Evolutionary conservation across 768 basidiomycete species (phyloP).

Genomic region (Termitomyces sp.): DNA sequence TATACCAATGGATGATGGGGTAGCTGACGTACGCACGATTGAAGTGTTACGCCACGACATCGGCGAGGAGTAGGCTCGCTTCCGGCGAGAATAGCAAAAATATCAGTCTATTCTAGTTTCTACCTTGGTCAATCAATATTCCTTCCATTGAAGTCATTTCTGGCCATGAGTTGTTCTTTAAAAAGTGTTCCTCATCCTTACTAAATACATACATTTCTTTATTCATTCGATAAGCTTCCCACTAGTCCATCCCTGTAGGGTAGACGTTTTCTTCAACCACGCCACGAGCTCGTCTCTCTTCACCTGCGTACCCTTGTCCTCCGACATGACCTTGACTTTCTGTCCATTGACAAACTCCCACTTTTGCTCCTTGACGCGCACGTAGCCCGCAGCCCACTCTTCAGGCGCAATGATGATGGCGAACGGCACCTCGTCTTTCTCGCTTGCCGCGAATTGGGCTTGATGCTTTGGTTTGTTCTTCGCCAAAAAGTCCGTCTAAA

Average conservation of each 20-base stretch:
- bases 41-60: too few relatives aligned
- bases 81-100: too few relatives aligned
- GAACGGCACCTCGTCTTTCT: conserved; percentile 90
- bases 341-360: conserved; percentile 75
- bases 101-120: too few relatives aligned
- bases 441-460: conserved; percentile 85
- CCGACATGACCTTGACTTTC: conserved; percentile 62
- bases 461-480: conserved; percentile 89
- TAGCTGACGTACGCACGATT: too few relatives aligned
- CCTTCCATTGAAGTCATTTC: too few relatives aligned
- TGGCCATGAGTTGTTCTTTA: too few relatives aligned
- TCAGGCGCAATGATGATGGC: conserved; percentile 88
- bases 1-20: too few relatives aligned
- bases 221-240: conserved; percentile 19
- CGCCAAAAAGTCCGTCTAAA: conserved; percentile 85
- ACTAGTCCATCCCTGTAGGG: conserved; percentile 41
- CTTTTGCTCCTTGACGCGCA: conserved; percentile 88
- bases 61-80: too few relatives aligned
- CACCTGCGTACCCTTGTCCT: conserved; percentile 65
- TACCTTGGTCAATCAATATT: too few relatives aligned
- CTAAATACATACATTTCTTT: neutral
- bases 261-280: conserved; percentile 55
- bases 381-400: conserved; percentile 80
- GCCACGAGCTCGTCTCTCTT: conserved; percentile 55
- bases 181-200: neutral